phyloP scores from a whole-genome alignment of 1,139 yeast genomes.

The Candida glucosophila region DNA sequence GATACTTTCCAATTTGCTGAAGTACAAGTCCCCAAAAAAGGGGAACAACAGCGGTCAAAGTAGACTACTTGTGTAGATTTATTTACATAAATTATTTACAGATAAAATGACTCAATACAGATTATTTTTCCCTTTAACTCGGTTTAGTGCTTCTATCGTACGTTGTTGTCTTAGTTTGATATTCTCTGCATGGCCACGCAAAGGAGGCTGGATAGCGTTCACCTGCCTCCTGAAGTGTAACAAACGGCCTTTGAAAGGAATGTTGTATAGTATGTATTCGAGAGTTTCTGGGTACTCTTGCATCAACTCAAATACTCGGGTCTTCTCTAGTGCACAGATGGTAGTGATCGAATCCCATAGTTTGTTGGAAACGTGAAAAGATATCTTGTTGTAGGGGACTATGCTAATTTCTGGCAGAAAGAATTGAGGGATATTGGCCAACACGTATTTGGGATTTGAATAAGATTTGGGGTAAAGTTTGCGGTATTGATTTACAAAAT shows the following conservation, averaged over 20 bases:
- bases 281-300: conserved; percentile 28
- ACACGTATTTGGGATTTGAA: conserved; percentile 8
- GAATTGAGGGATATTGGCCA: conserved; percentile 13
- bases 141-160: conserved; percentile 10
- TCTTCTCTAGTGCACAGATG: conserved; percentile 10
- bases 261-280: conserved; percentile 17
- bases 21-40: conserved; percentile 1
- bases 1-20: conserved; percentile 22
- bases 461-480: background rate
- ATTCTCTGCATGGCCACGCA: conserved; percentile 8
- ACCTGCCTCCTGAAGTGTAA: conserved; percentile 16
- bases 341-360: conserved; percentile 12
- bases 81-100: conserved; percentile 1
- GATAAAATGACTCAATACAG: conserved; percentile 3
- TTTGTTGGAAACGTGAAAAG: conserved; percentile 9
- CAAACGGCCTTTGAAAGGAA: conserved; percentile 11
- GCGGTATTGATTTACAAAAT: conserved; percentile 2
- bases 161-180: conserved; percentile 15
- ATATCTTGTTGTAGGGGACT: conserved; percentile 13
- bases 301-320: conserved; percentile 16
- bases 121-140: conserved; percentile 1
- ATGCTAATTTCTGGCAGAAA: conserved; percentile 19
- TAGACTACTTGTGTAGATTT: background rate
- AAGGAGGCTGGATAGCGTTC: conserved; percentile 13
- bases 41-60: background rate